Conservation (phyloP, 2,329 filamentous ascomycete species). For the Trichoderma sp. region DNA sequence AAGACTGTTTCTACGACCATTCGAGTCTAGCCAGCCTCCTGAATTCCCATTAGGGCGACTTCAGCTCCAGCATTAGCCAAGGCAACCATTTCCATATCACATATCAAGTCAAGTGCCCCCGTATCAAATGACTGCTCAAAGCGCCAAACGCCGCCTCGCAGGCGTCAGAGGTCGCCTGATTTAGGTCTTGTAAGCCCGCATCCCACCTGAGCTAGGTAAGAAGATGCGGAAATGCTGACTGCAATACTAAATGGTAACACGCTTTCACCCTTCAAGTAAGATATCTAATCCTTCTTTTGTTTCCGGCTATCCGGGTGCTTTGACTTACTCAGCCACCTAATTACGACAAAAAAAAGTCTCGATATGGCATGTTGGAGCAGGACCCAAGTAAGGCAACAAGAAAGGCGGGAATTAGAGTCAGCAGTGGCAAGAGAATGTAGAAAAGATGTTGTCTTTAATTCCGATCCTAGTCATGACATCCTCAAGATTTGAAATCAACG, state of each 20-base stretch:
- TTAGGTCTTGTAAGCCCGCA: not conserved
- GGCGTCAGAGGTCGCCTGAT: not conserved
- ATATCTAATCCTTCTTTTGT: not conserved
- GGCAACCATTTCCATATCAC: not conserved
- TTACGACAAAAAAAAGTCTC: not conserved
- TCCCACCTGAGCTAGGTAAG: not conserved
- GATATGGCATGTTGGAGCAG: not conserved
- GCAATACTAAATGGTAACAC: too few relatives aligned
- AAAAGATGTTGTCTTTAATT: not conserved
- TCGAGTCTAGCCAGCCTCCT: not conserved
- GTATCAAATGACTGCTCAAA: not conserved
- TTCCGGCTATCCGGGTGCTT: not conserved
- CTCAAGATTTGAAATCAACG: not conserved
- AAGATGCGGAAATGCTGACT: not conserved
- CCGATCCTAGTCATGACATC: not conserved
- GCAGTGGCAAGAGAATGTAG: not conserved
- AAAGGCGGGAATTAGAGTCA: not conserved
- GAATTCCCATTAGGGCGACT: not conserved
- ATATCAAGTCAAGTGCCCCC: not conserved
- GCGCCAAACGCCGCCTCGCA: not conserved
- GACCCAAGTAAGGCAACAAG: not conserved
- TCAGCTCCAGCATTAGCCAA: not conserved
- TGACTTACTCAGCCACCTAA: not conserved
- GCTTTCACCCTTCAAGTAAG: not conserved
- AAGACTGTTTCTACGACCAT: not conserved